These are phyloP conservation scores for Penicillium sp. DNA, from an alignment of 2,329 filamentous ascomycete genomes.

Conservation along the genomic window DNA sequence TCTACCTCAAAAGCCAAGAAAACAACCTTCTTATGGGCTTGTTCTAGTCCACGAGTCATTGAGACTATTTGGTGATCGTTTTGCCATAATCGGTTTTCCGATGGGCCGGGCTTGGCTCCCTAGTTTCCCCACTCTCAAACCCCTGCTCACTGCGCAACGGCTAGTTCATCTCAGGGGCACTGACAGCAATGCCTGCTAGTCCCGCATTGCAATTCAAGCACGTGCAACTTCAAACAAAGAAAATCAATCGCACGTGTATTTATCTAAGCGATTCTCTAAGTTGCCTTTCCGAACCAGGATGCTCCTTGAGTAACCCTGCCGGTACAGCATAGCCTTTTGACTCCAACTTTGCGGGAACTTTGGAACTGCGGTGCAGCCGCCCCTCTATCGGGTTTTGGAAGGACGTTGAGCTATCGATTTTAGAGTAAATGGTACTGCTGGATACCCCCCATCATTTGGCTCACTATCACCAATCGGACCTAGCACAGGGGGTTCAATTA, in stretches of 20 bases:
- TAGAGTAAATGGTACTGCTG: neutral
- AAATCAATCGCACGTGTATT: neutral
- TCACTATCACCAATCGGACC: neutral
- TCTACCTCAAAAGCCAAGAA: neutral
- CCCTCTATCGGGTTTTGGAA: slow-evolving; percentile 2
- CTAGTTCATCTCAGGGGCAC: neutral
- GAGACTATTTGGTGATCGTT: neutral
- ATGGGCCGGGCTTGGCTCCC: neutral
- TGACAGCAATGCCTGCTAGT: slow-evolving; percentile 2
- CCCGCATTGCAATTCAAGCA: slow-evolving; percentile 7
- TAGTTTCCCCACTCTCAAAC: slow-evolving; percentile 4
- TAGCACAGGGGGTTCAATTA: neutral
- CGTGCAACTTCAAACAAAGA: slow-evolving; percentile 5
- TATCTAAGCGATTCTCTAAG: neutral
- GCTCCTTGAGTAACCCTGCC: neutral
- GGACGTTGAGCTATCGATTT: slow-evolving; percentile 6
- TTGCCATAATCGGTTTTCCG: neutral
- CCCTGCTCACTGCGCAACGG: slow-evolving; percentile 8
- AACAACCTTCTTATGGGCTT: neutral
- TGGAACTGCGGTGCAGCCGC: slow-evolving; percentile 1
- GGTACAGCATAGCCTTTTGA: neutral
- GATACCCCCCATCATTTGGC: neutral
- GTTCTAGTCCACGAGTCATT: neutral
- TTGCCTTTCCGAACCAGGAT: neutral
- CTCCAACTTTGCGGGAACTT: neutral